Evolutionary conservation across 75 land plant species (phyloP).

Genomic region (Pinus tabuliformis): DNA sequence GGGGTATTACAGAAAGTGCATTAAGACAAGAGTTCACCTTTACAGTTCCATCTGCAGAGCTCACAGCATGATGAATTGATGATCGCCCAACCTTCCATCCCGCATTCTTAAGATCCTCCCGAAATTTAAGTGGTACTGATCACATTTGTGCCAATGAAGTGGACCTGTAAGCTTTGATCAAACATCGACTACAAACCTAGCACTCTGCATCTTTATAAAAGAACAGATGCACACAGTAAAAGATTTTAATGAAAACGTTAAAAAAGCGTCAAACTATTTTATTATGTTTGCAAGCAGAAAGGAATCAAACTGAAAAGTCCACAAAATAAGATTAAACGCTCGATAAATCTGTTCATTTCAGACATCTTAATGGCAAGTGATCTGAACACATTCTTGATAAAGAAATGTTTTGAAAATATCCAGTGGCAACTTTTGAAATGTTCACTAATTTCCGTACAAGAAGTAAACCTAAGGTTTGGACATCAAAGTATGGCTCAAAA

Average conservation of each 20-base stretch:
- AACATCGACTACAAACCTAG: neutral
- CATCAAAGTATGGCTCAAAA: no score
- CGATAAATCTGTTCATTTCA: neutral
- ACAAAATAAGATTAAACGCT: neutral
- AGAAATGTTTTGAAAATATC: no score
- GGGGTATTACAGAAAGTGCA: neutral
- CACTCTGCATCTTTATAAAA: neutral
- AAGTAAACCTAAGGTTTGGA: no score
- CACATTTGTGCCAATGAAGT: slow-evolving; percentile 6
- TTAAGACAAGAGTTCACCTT: slow-evolving; percentile 45
- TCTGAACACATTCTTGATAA: no score
- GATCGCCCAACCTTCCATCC: slow-evolving; percentile 95
- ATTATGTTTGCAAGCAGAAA: neutral
- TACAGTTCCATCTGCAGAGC: slow-evolving; percentile 89
- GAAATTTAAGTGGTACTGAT: slow-evolving; percentile 79
- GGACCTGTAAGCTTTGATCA: neutral
- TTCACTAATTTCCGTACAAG: no score
- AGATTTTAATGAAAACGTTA: neutral
- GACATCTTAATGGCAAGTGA: no score
- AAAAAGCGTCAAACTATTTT: neutral
- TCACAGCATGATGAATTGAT: slow-evolving; percentile 65
- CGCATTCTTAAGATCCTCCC: slow-evolving; percentile 55
- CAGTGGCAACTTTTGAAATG: no score
- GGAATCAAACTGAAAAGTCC: neutral
- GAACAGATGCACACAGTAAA: neutral